Evolutionary conservation across 331 rosid species (phyloP), one percentile per base, ranked within the genome.

Genomic region (Prunus yedoensis): DNA sequence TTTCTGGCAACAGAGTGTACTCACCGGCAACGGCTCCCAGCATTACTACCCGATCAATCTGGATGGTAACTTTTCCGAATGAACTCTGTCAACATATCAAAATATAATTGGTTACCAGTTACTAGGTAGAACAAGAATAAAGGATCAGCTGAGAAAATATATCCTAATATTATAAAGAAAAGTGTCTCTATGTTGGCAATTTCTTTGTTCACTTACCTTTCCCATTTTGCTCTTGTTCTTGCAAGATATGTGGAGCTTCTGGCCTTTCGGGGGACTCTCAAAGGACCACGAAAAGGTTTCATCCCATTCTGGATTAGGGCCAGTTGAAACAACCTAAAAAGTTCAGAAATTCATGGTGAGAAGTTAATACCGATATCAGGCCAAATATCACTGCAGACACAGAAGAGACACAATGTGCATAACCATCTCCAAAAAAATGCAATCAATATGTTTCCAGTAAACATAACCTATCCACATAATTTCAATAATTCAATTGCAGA

Each of bases 201-300:
- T 15, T 60, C 17, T 78, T 66, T 49, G 16, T 10, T 45, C 59
- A 63, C 49, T 79, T 84, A 90, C 99, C 97, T 92, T 94, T 75
- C 99, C 99, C 93, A 94, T 88, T 85, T 94, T 94, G 96, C 99
- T 94, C 82, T 94, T 94, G 83, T 94, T 94, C 87, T 94, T 94
- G 90, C 99, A 94, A 54, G 99, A 94, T 84, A 94, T 94, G 59
- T 94, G 96, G 76, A 94, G 99, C 79, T 94, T 94, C 71, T 94
- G 97, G 83, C 99, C 97, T 87, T 94, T 94, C 10, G 99, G 99
- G 60, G 99, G 97, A 80, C 99, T 94, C 90, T 94, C 99, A 80
- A 94, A 94, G 79, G 97, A 79, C 99, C 99, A 94, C 32, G 89
- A 74, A 84, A 94, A 94, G 89, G 85, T 90, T 89, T 94, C 99